Evolutionary conservation across 75 land plant species (phyloP).

Genomic region (Picea glauca): DNA sequence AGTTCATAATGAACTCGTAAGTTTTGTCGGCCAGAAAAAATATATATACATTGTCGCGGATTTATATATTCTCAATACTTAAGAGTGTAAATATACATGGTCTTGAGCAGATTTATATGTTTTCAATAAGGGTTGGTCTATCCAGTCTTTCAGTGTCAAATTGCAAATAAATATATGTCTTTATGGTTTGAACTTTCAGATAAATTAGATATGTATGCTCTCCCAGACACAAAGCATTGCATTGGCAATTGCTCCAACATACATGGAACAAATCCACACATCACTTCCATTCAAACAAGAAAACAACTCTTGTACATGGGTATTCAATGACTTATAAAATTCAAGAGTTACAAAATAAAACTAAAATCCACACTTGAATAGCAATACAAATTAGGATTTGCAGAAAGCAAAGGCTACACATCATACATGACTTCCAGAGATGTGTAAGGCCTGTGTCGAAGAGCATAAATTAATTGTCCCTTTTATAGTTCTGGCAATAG

Average conservation of each 20-base stretch:
- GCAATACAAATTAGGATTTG: conserved; percentile 2
- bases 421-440: conserved; percentile 8
- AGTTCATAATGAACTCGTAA: no score
- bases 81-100: no score
- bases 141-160: neutral
- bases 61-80: no score
- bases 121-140: neutral
- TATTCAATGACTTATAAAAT: neutral
- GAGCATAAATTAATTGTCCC: conserved; percentile 4
- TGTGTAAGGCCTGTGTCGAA: neutral
- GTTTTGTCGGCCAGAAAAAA: neutral
- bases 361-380: neutral
- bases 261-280: conserved; percentile 6
- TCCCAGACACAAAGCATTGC: neutral
- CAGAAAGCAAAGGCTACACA: conserved; percentile 7
- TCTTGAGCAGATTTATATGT: no score
- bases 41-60: no score
- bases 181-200: no score
- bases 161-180: neutral
- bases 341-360: conserved; percentile 2
- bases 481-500: neutral
- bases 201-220: neutral
- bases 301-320: neutral
- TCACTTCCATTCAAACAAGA: conserved; percentile 5
- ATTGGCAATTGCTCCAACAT: neutral